Conservation (phyloP, 345 rosid species). For the Salix caprea region DNA sequence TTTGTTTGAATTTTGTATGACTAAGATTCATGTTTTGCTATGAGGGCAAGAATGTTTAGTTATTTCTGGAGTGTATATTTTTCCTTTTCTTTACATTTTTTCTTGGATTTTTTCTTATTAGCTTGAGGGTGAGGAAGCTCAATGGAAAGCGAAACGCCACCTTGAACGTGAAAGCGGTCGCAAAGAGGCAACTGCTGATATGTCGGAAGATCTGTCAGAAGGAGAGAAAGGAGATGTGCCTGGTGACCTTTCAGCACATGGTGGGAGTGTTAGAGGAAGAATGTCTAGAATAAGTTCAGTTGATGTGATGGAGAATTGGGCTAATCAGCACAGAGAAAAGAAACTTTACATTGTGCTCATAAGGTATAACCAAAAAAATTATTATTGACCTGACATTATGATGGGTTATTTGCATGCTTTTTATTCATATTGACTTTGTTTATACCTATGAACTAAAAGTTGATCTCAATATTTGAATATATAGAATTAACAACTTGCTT, state of each 20-base stretch:
- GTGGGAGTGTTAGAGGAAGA: conserved; percentile 42
- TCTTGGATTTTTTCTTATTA: conserved; percentile 18
- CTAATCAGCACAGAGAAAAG: conserved; percentile 60
- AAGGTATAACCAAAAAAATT: conserved; percentile 38
- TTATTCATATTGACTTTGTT: neutral
- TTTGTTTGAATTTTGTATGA: too few relatives aligned
- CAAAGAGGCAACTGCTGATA: conserved; percentile 76
- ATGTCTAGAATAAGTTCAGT: conserved; percentile 58
- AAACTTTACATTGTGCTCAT: conserved; percentile 67
- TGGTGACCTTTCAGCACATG: conserved; percentile 52
- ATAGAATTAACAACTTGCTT: neutral
- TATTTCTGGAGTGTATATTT: too few relatives aligned
- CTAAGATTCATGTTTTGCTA: too few relatives aligned
- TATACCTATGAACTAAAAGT: neutral
- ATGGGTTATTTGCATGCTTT: conserved; percentile 4
- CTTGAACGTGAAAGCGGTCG: conserved; percentile 75
- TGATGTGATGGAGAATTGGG: conserved; percentile 78
- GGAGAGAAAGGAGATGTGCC: conserved; percentile 67
- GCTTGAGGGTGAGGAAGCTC: conserved; percentile 67
- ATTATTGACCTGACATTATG: conserved; percentile 2
- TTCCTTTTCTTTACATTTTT: neutral
- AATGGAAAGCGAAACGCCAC: conserved; percentile 61
- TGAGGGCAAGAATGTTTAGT: neutral
- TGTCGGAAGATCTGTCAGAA: conserved; percentile 86
- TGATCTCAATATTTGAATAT: neutral